Base-by-base conservation (phyloP, 495 filamentous ascomycete genomes). In the Penicillium dipodomyicola region DNA sequence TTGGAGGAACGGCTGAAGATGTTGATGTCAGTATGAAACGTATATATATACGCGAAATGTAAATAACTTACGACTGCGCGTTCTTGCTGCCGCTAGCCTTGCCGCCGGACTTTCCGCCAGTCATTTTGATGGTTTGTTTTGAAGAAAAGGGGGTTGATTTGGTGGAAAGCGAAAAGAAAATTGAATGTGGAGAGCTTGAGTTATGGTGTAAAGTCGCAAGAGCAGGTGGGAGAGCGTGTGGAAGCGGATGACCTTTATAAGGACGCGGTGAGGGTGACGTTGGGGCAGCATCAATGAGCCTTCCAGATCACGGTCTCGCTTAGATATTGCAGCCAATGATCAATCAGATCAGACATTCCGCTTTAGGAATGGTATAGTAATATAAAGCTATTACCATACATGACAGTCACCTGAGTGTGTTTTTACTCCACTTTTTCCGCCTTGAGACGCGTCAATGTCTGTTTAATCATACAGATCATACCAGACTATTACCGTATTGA, bases 21-120 rank as follows among this genome's bases (percentile, higher is more conserved):
- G 64, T 75, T 62, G 59, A 67, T 65, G 68, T 80, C 63, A 79
- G 72, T 60, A 68, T 59, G 53, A 60, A 47, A 57, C 49, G 23
- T 17, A 17, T 6, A 42, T 10, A 35, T 62, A 54, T 62, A 65
- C 57, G 27, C 49, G 39, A 48, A 65, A 53, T 61, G 35, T 58
- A 60, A 48, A 57, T 49, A 56, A 72, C 61, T 68, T 79, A 97
- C 92, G 92, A 96, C 85, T 97, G 92, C 61, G 91, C 85, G 82
- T 88, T 94, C 89, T 97, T 97, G 85, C 84, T 86, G 79, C 90
- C 89, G 79, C 87, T 90, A 81, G 92, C 91, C 86, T 97, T 97
- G 86, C 92, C 92, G 79, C 92, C 92, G 73, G 92, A 97, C 82
- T 97, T 97, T 81, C 92, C 91, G 81, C 87, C 88, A 90, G 92